Evolutionary conservation across 2,329 filamentous ascomycete species (phyloP), one percentile per base, ranked within the genome.

Genomic region (Alternaria consortialis): DNA sequence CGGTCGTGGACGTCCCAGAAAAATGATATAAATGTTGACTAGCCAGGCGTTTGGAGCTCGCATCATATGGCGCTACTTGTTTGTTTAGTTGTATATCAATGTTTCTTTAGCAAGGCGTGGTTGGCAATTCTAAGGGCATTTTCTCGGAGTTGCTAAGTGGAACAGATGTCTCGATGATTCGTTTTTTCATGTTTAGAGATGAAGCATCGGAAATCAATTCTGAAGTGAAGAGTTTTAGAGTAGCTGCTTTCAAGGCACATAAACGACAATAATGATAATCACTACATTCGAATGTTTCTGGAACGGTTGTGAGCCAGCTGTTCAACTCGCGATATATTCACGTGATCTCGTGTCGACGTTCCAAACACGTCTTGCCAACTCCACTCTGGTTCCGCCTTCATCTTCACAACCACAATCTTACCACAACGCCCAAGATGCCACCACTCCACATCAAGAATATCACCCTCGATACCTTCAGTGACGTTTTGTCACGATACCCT

Each of bases 1-100:
- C 12, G 67, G 71, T 17, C 54, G 73, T 15, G 71, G 73, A 4
- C 60, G 74, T 31, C 74, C 74, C 0, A 65, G 69, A 53, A 75
- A 74, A 61, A 66, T 54, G 7, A 27, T 54, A 44, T 72, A 43
- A 17, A 42, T 6, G 15, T 31, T 15, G 13, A 31, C 53, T 47
- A 32, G 13, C 7, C 11, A 43, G 29, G 39, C 37, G 23, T 53
- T 51, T 9, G 9, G 32, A 25, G 12, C 17, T 47, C 39, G 39
- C 32, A 52, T 52, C 34, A 34, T 20, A 42, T 39, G 29, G 20
- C 8, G 32, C 17, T 9, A 13, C 23, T 34, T 20, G 29, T 44
- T 53, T 37, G n/a, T 37, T 58, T 43, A 15, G 20, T 36, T 40
- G 36, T 43, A 23, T 31, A 50, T n/a, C 27, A 37, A 13, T 37